Base-by-base conservation (phyloP, 2,329 filamentous ascomycete species). In the Phoma sp. region DNA sequence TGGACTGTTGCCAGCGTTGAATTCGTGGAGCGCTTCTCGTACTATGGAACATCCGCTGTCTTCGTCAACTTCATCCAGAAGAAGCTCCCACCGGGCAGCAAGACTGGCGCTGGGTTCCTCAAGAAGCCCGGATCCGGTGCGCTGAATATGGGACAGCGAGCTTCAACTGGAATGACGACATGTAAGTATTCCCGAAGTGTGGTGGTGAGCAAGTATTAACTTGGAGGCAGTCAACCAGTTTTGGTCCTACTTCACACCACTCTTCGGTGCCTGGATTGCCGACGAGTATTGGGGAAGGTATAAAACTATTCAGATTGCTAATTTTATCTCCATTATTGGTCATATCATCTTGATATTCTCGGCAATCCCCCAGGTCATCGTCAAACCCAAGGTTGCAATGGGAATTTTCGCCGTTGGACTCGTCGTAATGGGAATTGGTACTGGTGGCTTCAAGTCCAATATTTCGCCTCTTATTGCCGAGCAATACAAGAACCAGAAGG, bases 391-490 rank as follows among this genome's bases (percentile, higher is more conserved):
- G 14, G 78, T 77, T 29, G 82, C 81, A 37, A 68, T 87, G 28
- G 78, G 77, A 33, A 80, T 83, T 11, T 81, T 87, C 64, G 72
- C 83, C 37, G 74, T 78, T n/a, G 77, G 84, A 4, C 81, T 87
- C 53, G 78, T 89, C 59, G 70, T 88, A 53, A 87, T 89, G 56
- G 87, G 87, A 46, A 69, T 89, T 6, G 87, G 87, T 25, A 88
- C 86, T 3, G 87, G 87, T 64, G 85, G 87, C 58, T 88, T 90
- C 78, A 90, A 90, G 75, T 83, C 84, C 61, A 89, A 88, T 73
- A 81, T 84, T 42, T 79, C 79, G 36, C 82, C 81, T 21, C 67
- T 84, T 59, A 72, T 78, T 33, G 87, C 86, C 42, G 87, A 90
- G 59, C 87, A 90, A 73, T 71, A 72, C 62, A 71, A 71, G 26